These are phyloP conservation scores for Phytopythium mirpurense DNA, from an alignment of 352 stramenopile genomes.

Conservation along the genomic window DNA sequence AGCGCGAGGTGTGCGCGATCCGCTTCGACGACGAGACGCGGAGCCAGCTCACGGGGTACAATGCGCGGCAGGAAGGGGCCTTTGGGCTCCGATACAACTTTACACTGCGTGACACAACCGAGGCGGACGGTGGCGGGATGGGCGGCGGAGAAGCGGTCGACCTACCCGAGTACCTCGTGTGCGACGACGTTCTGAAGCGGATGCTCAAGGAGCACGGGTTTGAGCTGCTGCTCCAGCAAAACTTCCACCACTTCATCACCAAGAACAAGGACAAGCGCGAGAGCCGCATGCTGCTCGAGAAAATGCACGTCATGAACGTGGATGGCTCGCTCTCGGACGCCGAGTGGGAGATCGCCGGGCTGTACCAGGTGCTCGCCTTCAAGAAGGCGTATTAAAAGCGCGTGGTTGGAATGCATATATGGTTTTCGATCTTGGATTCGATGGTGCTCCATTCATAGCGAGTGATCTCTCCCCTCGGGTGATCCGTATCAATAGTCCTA, in stretches of 20 bases:
- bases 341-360: slow-evolving; percentile 82
- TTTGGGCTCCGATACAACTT: slow-evolving; percentile 92
- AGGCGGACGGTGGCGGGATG: slow-evolving; percentile 19
- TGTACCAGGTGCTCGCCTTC: slow-evolving; percentile 85
- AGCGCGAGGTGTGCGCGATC: slow-evolving; percentile 76
- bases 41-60: slow-evolving; percentile 34
- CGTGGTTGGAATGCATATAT: neutral
- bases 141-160: slow-evolving; percentile 77
- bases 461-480: no score
- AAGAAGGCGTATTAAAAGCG: slow-evolving; percentile 67
- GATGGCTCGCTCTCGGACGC: slow-evolving; percentile 76
- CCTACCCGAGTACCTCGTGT: slow-evolving; percentile 89
- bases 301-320: slow-evolving; percentile 88
- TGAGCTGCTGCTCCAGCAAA: slow-evolving; percentile 77
- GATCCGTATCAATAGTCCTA: no score
- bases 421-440: neutral
- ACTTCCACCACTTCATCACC: slow-evolving; percentile 82
- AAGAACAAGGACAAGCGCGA: slow-evolving; percentile 64
- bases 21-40: slow-evolving; percentile 60
- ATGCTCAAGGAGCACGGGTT: slow-evolving; percentile 74
- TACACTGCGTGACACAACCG: slow-evolving; percentile 70
- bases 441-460: neutral
- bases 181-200: slow-evolving; percentile 65
- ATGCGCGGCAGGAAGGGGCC: slow-evolving; percentile 28
- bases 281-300: slow-evolving; percentile 64